phyloP scores from a whole-genome alignment of 2,329 filamentous ascomycete genomes.

The Cercospora brassicicola region DNA sequence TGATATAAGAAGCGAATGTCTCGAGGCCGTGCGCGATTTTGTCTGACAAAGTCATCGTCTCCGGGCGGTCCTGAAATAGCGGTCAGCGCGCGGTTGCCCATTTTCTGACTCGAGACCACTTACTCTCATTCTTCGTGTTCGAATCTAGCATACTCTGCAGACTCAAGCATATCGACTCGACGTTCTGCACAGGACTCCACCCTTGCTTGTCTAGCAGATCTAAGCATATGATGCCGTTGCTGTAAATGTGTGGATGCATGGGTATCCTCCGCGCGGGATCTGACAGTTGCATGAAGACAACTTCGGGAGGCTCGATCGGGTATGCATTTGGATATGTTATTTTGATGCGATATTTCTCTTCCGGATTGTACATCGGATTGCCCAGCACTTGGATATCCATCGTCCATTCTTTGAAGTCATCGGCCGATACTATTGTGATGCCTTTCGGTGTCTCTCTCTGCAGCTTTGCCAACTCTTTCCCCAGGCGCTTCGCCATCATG shows the following conservation, averaged over 20 bases:
- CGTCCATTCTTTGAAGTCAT: conserved; percentile 84
- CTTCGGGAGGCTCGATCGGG: conserved; percentile 95
- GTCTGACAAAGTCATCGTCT: conserved; percentile 82
- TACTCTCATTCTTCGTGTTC: conserved; percentile 83
- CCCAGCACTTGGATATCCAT: conserved; percentile 92
- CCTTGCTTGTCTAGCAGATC: conserved; percentile 84
- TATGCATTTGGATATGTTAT: conserved; percentile 83
- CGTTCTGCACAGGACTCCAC: conserved; percentile 96
- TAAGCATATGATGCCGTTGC: conserved; percentile 96
- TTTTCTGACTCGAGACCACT: conserved; percentile 13
- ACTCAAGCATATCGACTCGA: conserved; percentile 95
- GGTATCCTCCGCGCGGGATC: conserved; percentile 64
- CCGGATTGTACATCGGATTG: conserved; percentile 78
- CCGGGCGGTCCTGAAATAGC: conserved; percentile 63
- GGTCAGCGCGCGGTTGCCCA: neutral
- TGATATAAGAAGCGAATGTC: conserved; percentile 96
- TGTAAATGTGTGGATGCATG: conserved; percentile 96
- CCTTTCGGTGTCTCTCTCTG: conserved; percentile 61
- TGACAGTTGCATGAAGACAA: conserved; percentile 72
- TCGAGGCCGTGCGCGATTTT: conserved; percentile 74
- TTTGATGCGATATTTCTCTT: conserved; percentile 78
- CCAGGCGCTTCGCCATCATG: conserved; percentile 44
- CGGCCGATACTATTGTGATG: conserved; percentile 76
- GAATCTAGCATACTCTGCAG: conserved; percentile 97
- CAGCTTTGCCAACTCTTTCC: conserved; percentile 60